Percentiles rank a stretch among this genome's conserved stretches.
These are phyloP conservation scores for Sporothrix globosa DNA, from an alignment of 2,329 filamentous ascomycete species.

Conservation along the genomic window DNA sequence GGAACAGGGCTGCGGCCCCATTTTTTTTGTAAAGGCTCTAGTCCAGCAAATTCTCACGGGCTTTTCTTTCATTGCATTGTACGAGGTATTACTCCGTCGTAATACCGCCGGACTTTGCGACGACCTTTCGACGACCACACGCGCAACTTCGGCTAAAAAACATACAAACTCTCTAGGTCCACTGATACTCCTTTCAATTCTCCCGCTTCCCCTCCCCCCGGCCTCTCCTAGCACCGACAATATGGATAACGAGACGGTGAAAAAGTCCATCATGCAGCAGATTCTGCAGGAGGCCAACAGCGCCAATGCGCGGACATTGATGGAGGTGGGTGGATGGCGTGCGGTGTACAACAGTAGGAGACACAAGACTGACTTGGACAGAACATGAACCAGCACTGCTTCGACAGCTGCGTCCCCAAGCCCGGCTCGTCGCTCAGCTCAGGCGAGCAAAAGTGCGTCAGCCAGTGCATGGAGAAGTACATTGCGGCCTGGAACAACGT, in stretches of 20 bases:
- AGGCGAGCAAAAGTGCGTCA: constrained; percentile 71
- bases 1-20: constrained; percentile 14
- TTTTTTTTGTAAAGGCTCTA: constrained; percentile 23
- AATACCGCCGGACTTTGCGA: neutral
- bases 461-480: constrained; percentile 82
- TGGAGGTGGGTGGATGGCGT: constrained; percentile 58
- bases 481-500: constrained; percentile 78
- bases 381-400: constrained; percentile 83
- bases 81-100: neutral
- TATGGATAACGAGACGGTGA: constrained; percentile 63
- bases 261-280: constrained; percentile 67
- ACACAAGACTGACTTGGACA: constrained; percentile 42
- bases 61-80: neutral
- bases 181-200: neutral
- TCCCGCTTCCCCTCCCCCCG: neutral
- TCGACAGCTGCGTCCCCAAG: constrained; percentile 73
- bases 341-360: neutral
- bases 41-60: constrained; percentile 29
- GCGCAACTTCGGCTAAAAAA: neutral
- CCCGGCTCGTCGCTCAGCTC: constrained; percentile 68
- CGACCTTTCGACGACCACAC: neutral
- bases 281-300: constrained; percentile 67
- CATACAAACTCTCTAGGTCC: neutral
- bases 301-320: constrained; percentile 69
- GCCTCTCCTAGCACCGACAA: constrained; percentile 35